Evolutionary conservation across 1,139 yeast species (phyloP), one percentile per base, ranked within the genome.

Genomic region (Lodderomyces margitis): DNA sequence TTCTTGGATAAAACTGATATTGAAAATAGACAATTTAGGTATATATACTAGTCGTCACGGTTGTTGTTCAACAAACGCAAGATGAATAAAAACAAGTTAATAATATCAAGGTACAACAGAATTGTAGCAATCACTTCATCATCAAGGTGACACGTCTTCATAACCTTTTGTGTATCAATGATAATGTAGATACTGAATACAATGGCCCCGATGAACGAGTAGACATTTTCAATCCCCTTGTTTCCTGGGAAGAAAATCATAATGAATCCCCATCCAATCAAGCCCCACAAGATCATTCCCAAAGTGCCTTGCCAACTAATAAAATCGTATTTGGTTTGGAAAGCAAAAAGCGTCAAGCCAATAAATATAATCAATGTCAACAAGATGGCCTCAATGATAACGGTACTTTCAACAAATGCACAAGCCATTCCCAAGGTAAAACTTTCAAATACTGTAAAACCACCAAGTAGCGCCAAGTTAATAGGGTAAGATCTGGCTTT

Each of bases 41-140:
- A 67, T 44, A 55, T 56, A 4, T 61, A 58, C 43, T 64, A 51
- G n/a, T 36, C 37, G n/a, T 50, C 72, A 21, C 43, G 43, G 19
- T 44, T 44, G 54, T 68, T 70, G 44, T 80, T 74, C 52, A 88
- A 67, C 36, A 88, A 74, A 46, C 95, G 72, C 59, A 88, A 74
- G 49, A 88, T 82, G 61, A 80, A 81, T 52, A 88, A 62, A 68
- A 88, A 88, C 64, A 88, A 73, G 64, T 88, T 88, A 62, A 88
- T 70, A 38, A 88, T 75, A 58, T 88, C 96, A 70, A 88, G 74
- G 61, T 88, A 88, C 46, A 88, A 74, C 49, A 78, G 68, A 57
- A 88, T 80, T 14, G 94, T 80, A 39, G 95, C 88, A 21, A 85
- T 80, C 15, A 91, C 75, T 53, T 87, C 95, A 54, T 89, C 96